Evolutionary conservation across 495 filamentous ascomycete species (phyloP).

Genomic region (Neurospora africana): DNA sequence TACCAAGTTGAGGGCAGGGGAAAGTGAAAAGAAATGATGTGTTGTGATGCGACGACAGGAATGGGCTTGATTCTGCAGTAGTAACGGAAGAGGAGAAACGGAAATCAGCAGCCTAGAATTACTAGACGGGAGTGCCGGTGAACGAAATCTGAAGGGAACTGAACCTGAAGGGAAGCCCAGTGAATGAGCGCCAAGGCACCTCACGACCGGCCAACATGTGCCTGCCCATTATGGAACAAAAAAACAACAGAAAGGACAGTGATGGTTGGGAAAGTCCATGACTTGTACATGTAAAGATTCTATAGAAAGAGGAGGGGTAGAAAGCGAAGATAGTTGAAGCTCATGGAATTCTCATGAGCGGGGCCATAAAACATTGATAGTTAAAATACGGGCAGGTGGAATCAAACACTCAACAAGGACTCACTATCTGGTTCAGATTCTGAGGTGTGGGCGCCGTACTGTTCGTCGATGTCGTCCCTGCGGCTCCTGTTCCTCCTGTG

Average conservation of each 20-base stretch:
- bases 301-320: background rate
- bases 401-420: constrained; percentile 8
- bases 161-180: background rate
- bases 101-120: background rate
- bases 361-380: background rate
- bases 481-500: constrained; percentile 5
- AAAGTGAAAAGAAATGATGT: background rate
- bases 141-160: background rate
- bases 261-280: background rate
- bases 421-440: constrained; percentile 89
- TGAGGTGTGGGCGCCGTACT: constrained; percentile 56
- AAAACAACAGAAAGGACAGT: background rate
- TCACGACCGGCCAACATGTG: background rate
- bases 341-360: background rate
- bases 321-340: background rate
- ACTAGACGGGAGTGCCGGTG: background rate
- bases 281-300: background rate
- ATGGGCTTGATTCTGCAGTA: background rate
- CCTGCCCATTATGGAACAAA: background rate
- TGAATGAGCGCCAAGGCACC: background rate
- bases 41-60: background rate
- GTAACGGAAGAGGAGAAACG: background rate
- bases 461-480: constrained; percentile 24
- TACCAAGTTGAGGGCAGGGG: background rate
- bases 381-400: background rate